Evolutionary conservation across 1,284 basidiomycete species (phyloP), one percentile per base, ranked within the genome.

Genomic region (Boletus semigastroideus): DNA sequence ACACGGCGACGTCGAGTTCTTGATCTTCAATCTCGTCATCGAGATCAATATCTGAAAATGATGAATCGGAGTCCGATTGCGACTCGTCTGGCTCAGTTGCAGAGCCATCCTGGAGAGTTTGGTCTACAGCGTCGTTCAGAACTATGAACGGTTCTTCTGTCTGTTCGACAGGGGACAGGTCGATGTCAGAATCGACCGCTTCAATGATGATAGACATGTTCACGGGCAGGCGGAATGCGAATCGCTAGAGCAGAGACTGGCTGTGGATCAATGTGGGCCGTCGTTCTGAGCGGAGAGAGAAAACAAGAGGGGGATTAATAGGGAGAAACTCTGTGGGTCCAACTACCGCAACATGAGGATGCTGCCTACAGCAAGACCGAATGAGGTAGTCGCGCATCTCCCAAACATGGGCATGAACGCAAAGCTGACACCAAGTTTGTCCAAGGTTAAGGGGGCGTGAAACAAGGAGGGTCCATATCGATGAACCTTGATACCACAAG

Each of bases 401-500:
- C 49, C 59, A 58, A 54, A 64, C 34, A 51, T 53, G 36, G 63
- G 25, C 48, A 63, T 55, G 50, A 38, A 42, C 64, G 64, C 59
- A 64, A 67, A 60, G 44, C 33, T 36, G 33, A 28, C 34, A 49
- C 65, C 51, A 42, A 49, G 20, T 57, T 52, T 36, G 42, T 51
- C 42, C 28, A 55, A 33, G 16, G 42, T 42, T 30, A 5, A 27
- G 30, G 47, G 43, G 51, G 33, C 17, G 16, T 14, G 36, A 40
- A n/a, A 2, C 19, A 37, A 42, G 11, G n/a, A n/a, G n/a, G 17
- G 11, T 14, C 41, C 8, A n/a, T 38, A 57, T 60, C 44, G 39
- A 60, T 52, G 48, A 54, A 62, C 61, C 56, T 53, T 59, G 60
- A 67, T 62, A 57, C 30, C 42, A 51, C 43, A 37, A n/a, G 49